Base-by-base conservation (phyloP, 129 eudicot species). In the Helianthus tuberosus region DNA sequence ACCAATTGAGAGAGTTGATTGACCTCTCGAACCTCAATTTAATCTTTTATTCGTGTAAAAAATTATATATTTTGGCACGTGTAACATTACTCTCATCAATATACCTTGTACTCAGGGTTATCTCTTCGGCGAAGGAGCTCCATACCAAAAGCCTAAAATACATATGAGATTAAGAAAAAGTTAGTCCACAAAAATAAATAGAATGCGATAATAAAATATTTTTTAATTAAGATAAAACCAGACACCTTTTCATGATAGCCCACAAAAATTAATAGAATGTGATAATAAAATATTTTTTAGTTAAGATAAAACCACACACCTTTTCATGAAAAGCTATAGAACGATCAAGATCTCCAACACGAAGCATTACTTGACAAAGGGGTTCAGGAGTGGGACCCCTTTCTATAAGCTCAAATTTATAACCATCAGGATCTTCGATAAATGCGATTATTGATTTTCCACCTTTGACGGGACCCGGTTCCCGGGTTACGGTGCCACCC, bases 321-420 rank as follows among this genome's bases (percentile, higher is more conserved):
- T 95, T 91, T 77, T 95, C 89, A 77, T 95, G 92, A 64, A 95
- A 95, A 48, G 83, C 84, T 35, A 95, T 89, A 58, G 99, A 69
- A 52, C 96, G 99, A 38, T 95, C 96, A 76, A 95, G 99, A 85
- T 95, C 99, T 46, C 96, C 99, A 35, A 95, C 99, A 52, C 99
- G 91, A 58, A 95, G 96, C 97, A 95, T 95, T 11, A 95, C 99
- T 91, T 95, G 99, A 79, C 99, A 91, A 15, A 95, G 81, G 6
- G 99, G 99, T 79, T 95, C 99, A 41, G 97, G 97, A 47, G 99
- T 95, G 39, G 99, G 97, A 60, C 96, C 97, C 75, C 99, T 83
- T 78, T 95, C 97, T 68, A 95, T 68, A 77, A 95, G 96, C 69
- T 95, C 99, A 85, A 95, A 95, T 66, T 91, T 91, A 71, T 95